Base-by-base conservation (phyloP, 805 yeast genomes). In the Teunomyces barrocoloradensis region DNA sequence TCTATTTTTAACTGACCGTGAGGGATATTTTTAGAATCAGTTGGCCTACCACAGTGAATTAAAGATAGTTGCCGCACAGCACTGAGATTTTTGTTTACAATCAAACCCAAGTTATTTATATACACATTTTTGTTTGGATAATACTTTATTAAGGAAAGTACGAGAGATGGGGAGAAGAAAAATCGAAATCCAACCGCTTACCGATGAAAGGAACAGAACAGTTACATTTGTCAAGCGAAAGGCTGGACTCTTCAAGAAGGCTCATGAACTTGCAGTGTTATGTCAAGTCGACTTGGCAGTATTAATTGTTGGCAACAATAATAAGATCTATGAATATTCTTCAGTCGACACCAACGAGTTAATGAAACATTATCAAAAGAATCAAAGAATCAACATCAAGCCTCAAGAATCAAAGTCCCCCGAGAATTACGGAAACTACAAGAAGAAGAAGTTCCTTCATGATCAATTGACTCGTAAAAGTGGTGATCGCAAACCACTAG, bases 221-320 rank as follows among this genome's bases (percentile, higher is more conserved):
- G 88, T 84, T 25, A 92, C 99, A 0, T 94, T 92, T 65, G 89
- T 89, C 53, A 92, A 92, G 67, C 80, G 99, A 47, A 92, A 92
- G 65, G 95, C 96, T 0, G 99, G 99, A 2, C 74, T 92, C 28
- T 91, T 94, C 68, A 87, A 87, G 60, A 87, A 86, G 64, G 92
- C 92, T 2, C 87, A 86, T 61, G 94, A 87, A 65, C 74, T 94
- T 46, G 83, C 97, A 0, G 92, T 92, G 9, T 75, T 92, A 34
- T 92, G 98, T 66, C 91, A 89, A 53, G 96, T 90, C 5, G 98
- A 92, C 60, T 76, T 94, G 27, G 95, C 98, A 1, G 92, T 92
- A 27, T 82, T 92, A 12, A 89, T 92, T 21, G 74, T 90, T 32
- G 96, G 96, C 15, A 81, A 82, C 57, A 90, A 84, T 64, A 84